Conservation (phyloP, 495 filamentous ascomycete genomes). For the Copromyces sp. region DNA sequence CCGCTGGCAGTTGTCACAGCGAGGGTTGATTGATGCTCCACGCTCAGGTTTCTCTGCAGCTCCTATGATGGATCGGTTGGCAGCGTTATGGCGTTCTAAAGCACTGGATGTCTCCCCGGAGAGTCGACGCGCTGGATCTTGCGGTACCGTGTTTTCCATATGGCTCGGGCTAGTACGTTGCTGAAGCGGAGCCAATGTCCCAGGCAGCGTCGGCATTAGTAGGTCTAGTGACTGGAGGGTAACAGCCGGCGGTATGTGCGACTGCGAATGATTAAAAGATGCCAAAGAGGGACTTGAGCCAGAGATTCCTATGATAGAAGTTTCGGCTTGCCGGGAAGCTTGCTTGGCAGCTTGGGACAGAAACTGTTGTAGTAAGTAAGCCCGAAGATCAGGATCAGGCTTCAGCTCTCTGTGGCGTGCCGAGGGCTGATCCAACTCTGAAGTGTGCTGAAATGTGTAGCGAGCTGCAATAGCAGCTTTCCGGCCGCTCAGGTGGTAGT, state of each 20-base stretch:
- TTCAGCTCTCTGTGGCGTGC: slow-evolving; percentile 6
- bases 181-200: background rate
- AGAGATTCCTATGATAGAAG: background rate
- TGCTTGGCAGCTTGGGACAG: slow-evolving; percentile 16
- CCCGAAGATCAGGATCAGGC: slow-evolving; percentile 27
- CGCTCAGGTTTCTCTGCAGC: slow-evolving; percentile 64
- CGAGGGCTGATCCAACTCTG: background rate
- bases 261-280: background rate
- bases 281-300: background rate
- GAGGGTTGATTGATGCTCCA: slow-evolving; percentile 62
- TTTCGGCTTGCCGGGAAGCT: background rate
- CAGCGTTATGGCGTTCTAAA: background rate
- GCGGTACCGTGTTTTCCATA: slow-evolving; percentile 14
- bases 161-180: background rate
- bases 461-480: slow-evolving; percentile 50
- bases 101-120: background rate
- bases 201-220: background rate
- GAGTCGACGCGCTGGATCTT: slow-evolving; percentile 6
- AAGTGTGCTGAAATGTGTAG: slow-evolving; percentile 5
- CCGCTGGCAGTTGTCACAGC: slow-evolving; percentile 74
- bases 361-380: slow-evolving; percentile 35
- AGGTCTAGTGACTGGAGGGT: too few relatives aligned
- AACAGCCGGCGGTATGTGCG: background rate
- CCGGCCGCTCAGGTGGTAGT: slow-evolving; percentile 68
- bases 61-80: slow-evolving; percentile 55